Percentiles rank a stretch among this genome's conserved stretches.
Evolutionary conservation across 805 yeast species (phyloP).

Genomic region (Wickerhamomyces ciferrii): DNA sequence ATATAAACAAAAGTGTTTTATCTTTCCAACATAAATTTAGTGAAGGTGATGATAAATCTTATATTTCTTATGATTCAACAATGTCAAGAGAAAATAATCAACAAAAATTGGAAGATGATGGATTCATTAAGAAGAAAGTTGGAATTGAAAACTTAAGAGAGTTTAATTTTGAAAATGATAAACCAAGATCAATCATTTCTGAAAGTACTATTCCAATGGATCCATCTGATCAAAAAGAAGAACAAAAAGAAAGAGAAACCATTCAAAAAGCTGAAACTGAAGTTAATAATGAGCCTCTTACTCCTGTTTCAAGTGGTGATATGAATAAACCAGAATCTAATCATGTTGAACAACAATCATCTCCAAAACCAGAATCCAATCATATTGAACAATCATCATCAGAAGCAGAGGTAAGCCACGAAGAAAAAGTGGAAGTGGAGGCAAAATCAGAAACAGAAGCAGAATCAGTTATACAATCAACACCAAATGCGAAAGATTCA

Average conservation of each 20-base stretch:
- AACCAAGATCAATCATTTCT: constrained; percentile 1
- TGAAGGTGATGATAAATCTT: constrained; percentile 32
- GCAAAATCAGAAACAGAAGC: too few species aligned
- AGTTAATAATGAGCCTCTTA: not conserved
- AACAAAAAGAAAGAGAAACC: not conserved
- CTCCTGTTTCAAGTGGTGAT: too few species aligned
- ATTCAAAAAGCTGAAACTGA: not conserved
- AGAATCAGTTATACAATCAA: not conserved
- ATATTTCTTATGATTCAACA: constrained; percentile 56
- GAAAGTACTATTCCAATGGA: not conserved
- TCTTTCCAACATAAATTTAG: constrained; percentile 12
- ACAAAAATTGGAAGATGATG: constrained; percentile 9
- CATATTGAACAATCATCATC: not conserved
- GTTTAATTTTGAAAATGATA: constrained; percentile 28
- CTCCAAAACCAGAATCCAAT: too few species aligned
- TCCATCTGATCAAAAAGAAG: not conserved
- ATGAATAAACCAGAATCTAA: not conserved
- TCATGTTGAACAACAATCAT: not conserved
- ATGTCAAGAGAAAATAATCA: constrained; percentile 25
- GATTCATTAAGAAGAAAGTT: constrained; percentile 41
- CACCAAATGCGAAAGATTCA: not conserved
- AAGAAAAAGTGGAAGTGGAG: too few species aligned
- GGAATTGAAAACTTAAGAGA: constrained; percentile 45
- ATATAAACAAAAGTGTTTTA: constrained; percentile 18
- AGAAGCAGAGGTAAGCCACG: not conserved